These are phyloP conservation scores for Phlegmacium glaucopus DNA, from an alignment of 768 basidiomycete species.

Conservation along the genomic window DNA sequence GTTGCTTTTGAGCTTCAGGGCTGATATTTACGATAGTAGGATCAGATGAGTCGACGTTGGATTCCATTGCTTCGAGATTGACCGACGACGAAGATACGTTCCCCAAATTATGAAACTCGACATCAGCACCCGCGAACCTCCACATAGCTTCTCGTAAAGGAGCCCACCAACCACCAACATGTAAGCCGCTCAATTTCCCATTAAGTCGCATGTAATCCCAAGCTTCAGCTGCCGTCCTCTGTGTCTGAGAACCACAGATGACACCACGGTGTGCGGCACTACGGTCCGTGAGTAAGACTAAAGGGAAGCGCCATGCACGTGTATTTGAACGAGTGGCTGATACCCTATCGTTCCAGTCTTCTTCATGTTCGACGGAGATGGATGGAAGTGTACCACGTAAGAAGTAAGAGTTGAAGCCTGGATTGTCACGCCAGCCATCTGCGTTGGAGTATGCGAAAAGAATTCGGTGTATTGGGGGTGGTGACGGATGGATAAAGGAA, in stretches of 20 bases:
- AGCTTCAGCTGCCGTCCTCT: slow-evolving; percentile 72
- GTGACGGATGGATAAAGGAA: slow-evolving; percentile 18
- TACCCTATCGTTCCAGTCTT: slow-evolving; percentile 71
- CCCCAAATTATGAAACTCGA: slow-evolving; percentile 7
- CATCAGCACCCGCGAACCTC: slow-evolving; percentile 53
- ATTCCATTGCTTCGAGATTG: slow-evolving; percentile 5
- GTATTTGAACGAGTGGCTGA: slow-evolving; percentile 20
- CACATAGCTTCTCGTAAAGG: slow-evolving; percentile 64
- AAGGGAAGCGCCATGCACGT: slow-evolving; percentile 70
- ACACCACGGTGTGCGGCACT: slow-evolving; percentile 71
- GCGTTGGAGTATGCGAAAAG: slow-evolving; percentile 66
- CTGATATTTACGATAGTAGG: slow-evolving; percentile 16
- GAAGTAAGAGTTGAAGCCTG: slow-evolving; percentile 76
- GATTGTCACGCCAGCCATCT: slow-evolving; percentile 70
- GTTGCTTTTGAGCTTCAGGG: slow-evolving; percentile 22
- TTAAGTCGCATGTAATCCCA: slow-evolving; percentile 45
- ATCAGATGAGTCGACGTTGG: slow-evolving; percentile 1
- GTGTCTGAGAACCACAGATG: slow-evolving; percentile 59
- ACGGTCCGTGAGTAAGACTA: slow-evolving; percentile 67
- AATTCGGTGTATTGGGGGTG: slow-evolving; percentile 60
- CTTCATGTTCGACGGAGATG: slow-evolving; percentile 59
- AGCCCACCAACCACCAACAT: slow-evolving; percentile 73
- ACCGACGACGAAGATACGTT: neutral
- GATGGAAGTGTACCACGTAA: slow-evolving; percentile 73
- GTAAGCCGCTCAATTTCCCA: slow-evolving; percentile 33